phyloP scores from a whole-genome alignment of 2,329 filamentous ascomycete species.

The Hymenoscyphus fructigenus region DNA sequence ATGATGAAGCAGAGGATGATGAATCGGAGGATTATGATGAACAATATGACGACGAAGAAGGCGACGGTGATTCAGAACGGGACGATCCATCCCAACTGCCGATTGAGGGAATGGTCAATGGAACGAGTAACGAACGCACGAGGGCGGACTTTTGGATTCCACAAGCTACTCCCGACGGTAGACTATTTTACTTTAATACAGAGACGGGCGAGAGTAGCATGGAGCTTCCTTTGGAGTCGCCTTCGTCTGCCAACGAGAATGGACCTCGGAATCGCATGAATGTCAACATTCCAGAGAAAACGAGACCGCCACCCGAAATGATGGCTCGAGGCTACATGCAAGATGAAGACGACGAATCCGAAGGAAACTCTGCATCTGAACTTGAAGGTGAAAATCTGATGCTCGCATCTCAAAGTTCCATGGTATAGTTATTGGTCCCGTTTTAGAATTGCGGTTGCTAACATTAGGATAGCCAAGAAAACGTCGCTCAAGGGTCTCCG shows the following conservation, averaged over 20 bases:
- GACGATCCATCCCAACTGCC: slow-evolving; percentile 59
- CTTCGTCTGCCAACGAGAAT: slow-evolving; percentile 73
- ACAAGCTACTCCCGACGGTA: slow-evolving; percentile 89
- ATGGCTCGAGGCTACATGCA: slow-evolving; percentile 80
- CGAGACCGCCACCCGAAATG: slow-evolving; percentile 84
- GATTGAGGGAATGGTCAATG: slow-evolving; percentile 62
- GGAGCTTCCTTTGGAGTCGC: slow-evolving; percentile 91
- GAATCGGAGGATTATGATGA: slow-evolving; percentile 68
- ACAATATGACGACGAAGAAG: slow-evolving; percentile 57
- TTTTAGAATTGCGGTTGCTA: slow-evolving; percentile 25
- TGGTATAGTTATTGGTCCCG: slow-evolving; percentile 50
- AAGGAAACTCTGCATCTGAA: slow-evolving; percentile 79
- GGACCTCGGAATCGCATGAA: slow-evolving; percentile 88
- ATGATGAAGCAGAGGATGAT: slow-evolving; percentile 58
- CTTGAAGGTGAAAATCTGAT: slow-evolving; percentile 75
- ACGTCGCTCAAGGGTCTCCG: slow-evolving; percentile 57
- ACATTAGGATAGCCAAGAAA: slow-evolving; percentile 50
- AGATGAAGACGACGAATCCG: slow-evolving; percentile 89
- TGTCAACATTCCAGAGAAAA: slow-evolving; percentile 83
- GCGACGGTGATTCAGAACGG: slow-evolving; percentile 62
- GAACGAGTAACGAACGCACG: slow-evolving; percentile 60
- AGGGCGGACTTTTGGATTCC: slow-evolving; percentile 98
- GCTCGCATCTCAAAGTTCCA: slow-evolving; percentile 65
- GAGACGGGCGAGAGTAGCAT: slow-evolving; percentile 93
- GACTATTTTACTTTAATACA: slow-evolving; percentile 97